Evolutionary conservation across 345 rosid species (phyloP).

Genomic region (Kernera saxatilis): DNA sequence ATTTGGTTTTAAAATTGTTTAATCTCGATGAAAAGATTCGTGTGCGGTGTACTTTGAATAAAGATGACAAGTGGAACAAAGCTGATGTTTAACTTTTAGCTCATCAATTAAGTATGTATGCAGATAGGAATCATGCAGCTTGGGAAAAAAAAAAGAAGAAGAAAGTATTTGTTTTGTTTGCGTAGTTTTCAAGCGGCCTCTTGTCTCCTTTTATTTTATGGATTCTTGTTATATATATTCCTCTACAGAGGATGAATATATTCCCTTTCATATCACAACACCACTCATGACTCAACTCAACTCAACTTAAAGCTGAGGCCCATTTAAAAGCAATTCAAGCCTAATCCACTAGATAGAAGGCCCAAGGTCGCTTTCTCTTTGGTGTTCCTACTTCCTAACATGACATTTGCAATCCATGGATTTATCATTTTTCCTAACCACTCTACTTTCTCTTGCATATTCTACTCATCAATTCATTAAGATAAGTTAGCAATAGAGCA

Average conservation of each 20-base stretch:
- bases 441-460: neutral
- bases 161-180: constrained; percentile 18
- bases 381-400: neutral
- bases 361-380: neutral
- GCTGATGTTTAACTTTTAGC: constrained; percentile 26
- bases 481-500: neutral
- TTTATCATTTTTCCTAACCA: neutral
- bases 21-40: constrained; percentile 21
- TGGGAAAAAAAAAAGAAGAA: neutral
- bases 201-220: constrained; percentile 4
- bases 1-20: neutral
- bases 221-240: neutral
- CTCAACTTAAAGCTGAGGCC: neutral
- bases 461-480: neutral
- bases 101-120: constrained; percentile 11
- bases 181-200: constrained; percentile 25
- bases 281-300: neutral
- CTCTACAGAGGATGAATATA: constrained; percentile 5
- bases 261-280: constrained; percentile 20
- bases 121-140: constrained; percentile 12
- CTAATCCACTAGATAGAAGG: neutral
- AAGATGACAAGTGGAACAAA: constrained; percentile 26
- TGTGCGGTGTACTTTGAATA: constrained; percentile 10
- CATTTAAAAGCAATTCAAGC: neutral
- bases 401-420: neutral